Conservation (phyloP, 2,329 filamentous ascomycete genomes). For the Escovopsis weberi region DNA sequence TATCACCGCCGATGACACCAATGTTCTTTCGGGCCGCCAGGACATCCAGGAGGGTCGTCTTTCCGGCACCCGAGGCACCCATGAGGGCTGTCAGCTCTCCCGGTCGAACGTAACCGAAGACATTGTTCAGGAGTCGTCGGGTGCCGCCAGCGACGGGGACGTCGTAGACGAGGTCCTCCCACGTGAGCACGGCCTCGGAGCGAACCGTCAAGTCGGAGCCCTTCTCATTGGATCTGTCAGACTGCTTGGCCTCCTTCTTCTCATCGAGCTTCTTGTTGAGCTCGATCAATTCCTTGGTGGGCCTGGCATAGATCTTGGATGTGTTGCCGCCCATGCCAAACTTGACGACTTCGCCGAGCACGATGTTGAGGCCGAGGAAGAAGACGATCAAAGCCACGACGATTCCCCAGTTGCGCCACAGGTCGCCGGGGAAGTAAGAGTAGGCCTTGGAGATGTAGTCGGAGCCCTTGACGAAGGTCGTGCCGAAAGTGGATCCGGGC, state of each 20-base stretch:
- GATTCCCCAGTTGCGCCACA: slow-evolving; percentile 80
- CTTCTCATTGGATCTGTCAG: slow-evolving; percentile 28
- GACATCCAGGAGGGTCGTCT: slow-evolving; percentile 73
- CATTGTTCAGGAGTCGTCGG: slow-evolving; percentile 38
- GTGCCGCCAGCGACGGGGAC: slow-evolving; percentile 44
- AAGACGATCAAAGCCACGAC: slow-evolving; percentile 59
- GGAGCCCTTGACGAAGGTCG: slow-evolving; percentile 44
- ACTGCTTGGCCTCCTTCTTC: slow-evolving; percentile 43
- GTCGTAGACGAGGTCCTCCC: slow-evolving; percentile 72
- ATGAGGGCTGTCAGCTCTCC: slow-evolving; percentile 67
- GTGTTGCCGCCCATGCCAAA: slow-evolving; percentile 71
- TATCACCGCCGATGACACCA: slow-evolving; percentile 41
- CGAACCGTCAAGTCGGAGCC: slow-evolving; percentile 39
- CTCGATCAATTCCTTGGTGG: slow-evolving; percentile 49
- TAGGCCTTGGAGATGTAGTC: slow-evolving; percentile 58
- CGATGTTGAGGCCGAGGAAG: slow-evolving; percentile 62
- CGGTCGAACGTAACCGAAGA: slow-evolving; percentile 59
- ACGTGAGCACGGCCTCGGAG: slow-evolving; percentile 61
- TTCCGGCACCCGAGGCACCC: slow-evolving; percentile 75
- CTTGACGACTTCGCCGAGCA: slow-evolving; percentile 64
- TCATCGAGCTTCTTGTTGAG: slow-evolving; percentile 48
- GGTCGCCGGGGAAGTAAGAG: slow-evolving; percentile 47
- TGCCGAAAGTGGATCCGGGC: slow-evolving; percentile 54
- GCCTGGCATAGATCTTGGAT: slow-evolving; percentile 61
- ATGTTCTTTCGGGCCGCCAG: slow-evolving; percentile 48